Conservation (phyloP, 768 basidiomycete species). For the Hygrophoropsis aurantiaca region DNA sequence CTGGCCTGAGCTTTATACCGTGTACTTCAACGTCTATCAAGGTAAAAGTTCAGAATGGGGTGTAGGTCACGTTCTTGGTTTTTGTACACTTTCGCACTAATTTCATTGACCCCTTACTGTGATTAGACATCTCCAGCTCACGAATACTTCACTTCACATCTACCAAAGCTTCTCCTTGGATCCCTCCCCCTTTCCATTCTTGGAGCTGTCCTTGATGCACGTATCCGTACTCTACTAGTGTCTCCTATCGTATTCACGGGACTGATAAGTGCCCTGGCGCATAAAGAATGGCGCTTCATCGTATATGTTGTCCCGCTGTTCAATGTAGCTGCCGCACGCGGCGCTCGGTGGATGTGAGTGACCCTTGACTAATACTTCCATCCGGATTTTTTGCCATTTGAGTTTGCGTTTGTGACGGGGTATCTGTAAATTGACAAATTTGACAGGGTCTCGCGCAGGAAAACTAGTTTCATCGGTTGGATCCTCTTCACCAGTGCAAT, state of each 20-base stretch:
- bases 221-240: slow-evolving; percentile 49
- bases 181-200: slow-evolving; percentile 61
- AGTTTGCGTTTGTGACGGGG: too few species aligned
- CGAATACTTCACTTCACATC: slow-evolving; percentile 62
- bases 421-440: neutral
- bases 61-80: slow-evolving; percentile 44
- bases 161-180: slow-evolving; percentile 78
- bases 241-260: slow-evolving; percentile 55
- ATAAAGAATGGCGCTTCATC: slow-evolving; percentile 99
- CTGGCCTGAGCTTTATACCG: slow-evolving; percentile 83
- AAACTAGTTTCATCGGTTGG: slow-evolving; percentile 44
- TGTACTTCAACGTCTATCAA: slow-evolving; percentile 84
- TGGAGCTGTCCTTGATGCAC: slow-evolving; percentile 46
- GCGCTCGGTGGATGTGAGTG: slow-evolving; percentile 65
- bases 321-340: slow-evolving; percentile 77
- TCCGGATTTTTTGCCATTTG: neutral
- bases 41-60: slow-evolving; percentile 94
- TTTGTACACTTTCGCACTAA: neutral
- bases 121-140: slow-evolving; percentile 66
- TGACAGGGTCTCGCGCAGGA: slow-evolving; percentile 48
- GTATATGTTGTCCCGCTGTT: slow-evolving; percentile 81
- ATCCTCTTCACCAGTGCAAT: slow-evolving; percentile 45
- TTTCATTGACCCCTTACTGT: slow-evolving; percentile 3
- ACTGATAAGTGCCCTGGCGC: slow-evolving; percentile 73
- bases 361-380: too few species aligned